Evolutionary conservation across 2,329 filamentous ascomycete genomes (phyloP), one percentile per base, ranked within the genome.

Genomic region (Penicillium sp.): DNA sequence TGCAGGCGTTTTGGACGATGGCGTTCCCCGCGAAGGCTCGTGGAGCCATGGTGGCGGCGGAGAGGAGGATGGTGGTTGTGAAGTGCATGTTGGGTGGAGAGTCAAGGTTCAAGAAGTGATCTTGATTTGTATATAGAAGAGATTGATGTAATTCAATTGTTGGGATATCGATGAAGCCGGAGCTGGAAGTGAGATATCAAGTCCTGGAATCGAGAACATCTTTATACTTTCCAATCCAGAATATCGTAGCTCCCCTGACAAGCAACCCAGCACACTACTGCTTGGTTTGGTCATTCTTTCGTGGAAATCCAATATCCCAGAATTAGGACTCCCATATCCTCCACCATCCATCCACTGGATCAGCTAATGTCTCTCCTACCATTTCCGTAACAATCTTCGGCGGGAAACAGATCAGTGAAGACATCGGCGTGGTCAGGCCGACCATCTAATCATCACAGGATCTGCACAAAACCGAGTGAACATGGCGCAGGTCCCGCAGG

Each of bases 1-100:
- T 58, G 65, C 78, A 80, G 67, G 75, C 74, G 71, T 81, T 80
- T 63, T 72, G 63, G 22, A 81, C 77, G 60, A 71, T 60, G 37
- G 79, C 79, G 56, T 76, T 69, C 61, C 78, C 78, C 22, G 42
- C 54, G 3, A 47, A 17, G 56, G 68, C 71, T 38, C 76, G 63
- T 17, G 76, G 71, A 37, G 73, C 66, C 60, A 79, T 68, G 51
- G 73, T 67, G 55, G 73, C 68, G 57, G 78, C 65, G 45, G 73
- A 66, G 64, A 72, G 62, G 58, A 75, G 58, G 55, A 71, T 28
- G 17, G 73, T 58, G 55, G 68, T 72, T 51, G 70, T 69, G 70
- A 76, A 69, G 56, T 73, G 72, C 77, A 79, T 79, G 47, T 17
- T 63, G 47, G 4, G 8, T 33, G 30, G 30, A 33, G 30, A 33